Evolutionary conservation across 2,329 filamentous ascomycete genomes (phyloP), one percentile per base, ranked within the genome.

Genomic region (Diaporthe ampelina): DNA sequence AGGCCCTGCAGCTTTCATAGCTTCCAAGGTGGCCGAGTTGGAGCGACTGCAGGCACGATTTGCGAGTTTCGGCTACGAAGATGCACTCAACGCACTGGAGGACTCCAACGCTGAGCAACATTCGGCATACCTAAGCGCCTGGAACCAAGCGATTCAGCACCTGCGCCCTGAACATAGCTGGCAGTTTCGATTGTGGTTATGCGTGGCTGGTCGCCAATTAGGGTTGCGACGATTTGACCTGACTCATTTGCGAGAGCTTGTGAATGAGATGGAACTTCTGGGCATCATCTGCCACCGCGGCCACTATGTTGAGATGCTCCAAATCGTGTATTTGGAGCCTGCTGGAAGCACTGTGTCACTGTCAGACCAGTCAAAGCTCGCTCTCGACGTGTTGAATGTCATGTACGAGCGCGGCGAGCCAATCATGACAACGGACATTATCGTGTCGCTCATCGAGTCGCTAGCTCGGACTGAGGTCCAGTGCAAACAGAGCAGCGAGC

Each of bases 361-460:
- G 7, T 73, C 76, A 4, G 74, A 81, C 24, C 82, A 84, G 54
- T 79, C 86, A 0, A 77, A 80, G 26, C 78, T 88, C 6, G 83
- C 86, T 3, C 82, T 87, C 58, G 79, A 85, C 43, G 78, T 90
- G 17, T 79, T 89, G 10, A 79, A 83, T 19, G 85, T 84, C 7
- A 84, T 88, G 69, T 81, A 86, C 58, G 85, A 86, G 76, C 85
- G 87, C 11, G 85, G 86, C 24, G 79, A 88, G 72, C 75, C 80
- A 3, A 79, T 88, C 26, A 78, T 87, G 72, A 81, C 82, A 37
- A 81, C 85, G 73, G 85, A 88, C 35, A 80, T 92, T 70, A 83
- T 92, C 65, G 83, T 87, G 17, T 79, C 83, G 13, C 81, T 89
- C 45, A 90, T 90, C 19, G 84, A 86, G 72, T 79, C 82, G 5